Base-by-base conservation (phyloP, 371 early-diverging fungal species). In the Zopfochytrium polystomum region DNA sequence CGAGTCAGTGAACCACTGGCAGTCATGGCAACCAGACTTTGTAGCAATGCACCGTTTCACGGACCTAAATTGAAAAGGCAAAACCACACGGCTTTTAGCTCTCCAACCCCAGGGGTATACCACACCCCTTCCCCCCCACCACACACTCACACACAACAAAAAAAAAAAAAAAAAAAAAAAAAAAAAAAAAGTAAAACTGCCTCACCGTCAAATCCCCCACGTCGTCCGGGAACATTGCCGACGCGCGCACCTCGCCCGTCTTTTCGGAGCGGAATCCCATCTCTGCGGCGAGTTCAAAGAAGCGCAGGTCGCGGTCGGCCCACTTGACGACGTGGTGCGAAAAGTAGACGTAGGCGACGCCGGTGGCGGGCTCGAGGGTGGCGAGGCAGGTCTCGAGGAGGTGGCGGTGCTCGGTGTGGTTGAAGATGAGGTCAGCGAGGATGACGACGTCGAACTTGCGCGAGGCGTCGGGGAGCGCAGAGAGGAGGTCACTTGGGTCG, bases 221-320 rank as follows among this genome's bases (percentile, higher is more conserved):
- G 68, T 93, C 94, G 42, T 90, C 86, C 46, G 86, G 82, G 79
- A 95, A 95, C 95, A 94, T 94, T 11, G 88, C 87, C 5, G 78
- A 75, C 77, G 87, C 86, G 44, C 80, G 83, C 49, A 85, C 72
- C 32, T 86, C 83, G 26, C 81, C 67, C 13, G 91, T 71, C 58
- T 90, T 80, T 49, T 87, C 88, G 0, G 78, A 87, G 52, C 77
- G 71, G 54, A 93, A 89, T 0, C 86, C 86, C 61, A 84, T 86
- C n/a, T 77, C 58, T 1, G n/a, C 67, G 0, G 93, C 93, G 33
- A 87, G 75, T 30, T 86, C 79, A 63, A 93, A 90, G 71, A 95
- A 93, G 49, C 81, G 79, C 64, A 91, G 61, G 66, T 95, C 95
- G 27, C 84, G 75, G 42, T 90, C 82, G 0, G 87, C 88, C 52